Conservation (phyloP, 106 monocot genomes). For the Dactylorhiza incarnata region DNA sequence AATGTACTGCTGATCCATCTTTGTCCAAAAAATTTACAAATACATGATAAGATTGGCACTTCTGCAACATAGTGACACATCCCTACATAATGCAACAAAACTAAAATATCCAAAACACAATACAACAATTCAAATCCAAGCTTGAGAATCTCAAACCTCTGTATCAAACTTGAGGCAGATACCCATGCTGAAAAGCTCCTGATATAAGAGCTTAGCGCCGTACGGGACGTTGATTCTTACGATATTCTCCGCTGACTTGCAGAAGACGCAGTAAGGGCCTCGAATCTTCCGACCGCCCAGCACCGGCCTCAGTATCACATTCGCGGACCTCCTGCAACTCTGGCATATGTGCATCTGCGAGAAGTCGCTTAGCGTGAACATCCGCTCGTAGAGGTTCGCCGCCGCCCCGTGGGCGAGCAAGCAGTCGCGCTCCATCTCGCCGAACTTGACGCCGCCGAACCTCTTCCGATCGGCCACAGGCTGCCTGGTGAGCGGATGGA, state of each 20-base stretch:
- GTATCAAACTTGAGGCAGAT: constrained; percentile 88
- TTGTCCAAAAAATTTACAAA: too few species aligned
- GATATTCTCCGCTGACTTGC: constrained; percentile 74
- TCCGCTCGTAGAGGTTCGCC: constrained; percentile 81
- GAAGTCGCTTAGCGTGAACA: constrained; percentile 85
- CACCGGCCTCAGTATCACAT: constrained; percentile 62
- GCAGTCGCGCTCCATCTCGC: constrained; percentile 99
- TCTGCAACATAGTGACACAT: too few species aligned
- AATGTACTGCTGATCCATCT: too few species aligned
- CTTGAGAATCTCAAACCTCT: constrained; percentile 26
- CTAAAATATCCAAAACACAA: neutral
- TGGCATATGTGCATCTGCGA: constrained; percentile 87
- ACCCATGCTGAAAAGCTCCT: constrained; percentile 95
- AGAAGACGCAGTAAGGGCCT: constrained; percentile 76
- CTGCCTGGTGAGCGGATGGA: constrained; percentile 89
- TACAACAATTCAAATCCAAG: neutral
- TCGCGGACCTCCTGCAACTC: constrained; percentile 51
- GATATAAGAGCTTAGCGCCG: constrained; percentile 85
- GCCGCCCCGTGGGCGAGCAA: constrained; percentile 90
- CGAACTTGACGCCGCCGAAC: constrained; percentile 88
- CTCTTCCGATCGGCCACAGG: constrained; percentile 85
- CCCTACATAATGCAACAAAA: neutral
- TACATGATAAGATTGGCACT: too few species aligned
- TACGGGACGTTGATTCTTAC: constrained; percentile 79
- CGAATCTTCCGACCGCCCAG: constrained; percentile 56